These are phyloP conservation scores for Endocarpon pusillum DNA, from an alignment of 495 filamentous ascomycete species.

Conservation along the genomic window DNA sequence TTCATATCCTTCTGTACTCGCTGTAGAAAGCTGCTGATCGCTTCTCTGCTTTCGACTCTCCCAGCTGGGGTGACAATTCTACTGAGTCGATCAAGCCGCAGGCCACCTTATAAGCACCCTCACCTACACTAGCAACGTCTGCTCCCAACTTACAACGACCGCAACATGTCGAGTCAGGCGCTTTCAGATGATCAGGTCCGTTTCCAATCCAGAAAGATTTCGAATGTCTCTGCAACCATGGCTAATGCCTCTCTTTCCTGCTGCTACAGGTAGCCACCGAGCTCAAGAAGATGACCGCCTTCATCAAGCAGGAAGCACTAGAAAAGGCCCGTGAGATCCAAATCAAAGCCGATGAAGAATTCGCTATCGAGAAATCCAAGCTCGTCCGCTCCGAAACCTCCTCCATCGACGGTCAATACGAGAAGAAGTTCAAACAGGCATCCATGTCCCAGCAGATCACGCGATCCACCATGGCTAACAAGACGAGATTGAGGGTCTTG, in stretches of 20 bases:
- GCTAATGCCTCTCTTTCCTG: neutral
- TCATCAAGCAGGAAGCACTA: conserved; percentile 95
- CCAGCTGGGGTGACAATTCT: too few species aligned
- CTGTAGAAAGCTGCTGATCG: too few species aligned
- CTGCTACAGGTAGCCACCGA: conserved; percentile 66
- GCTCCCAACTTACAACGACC: conserved; percentile 12
- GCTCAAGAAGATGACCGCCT: conserved; percentile 99
- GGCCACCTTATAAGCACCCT: too few species aligned
- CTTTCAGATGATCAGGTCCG: conserved; percentile 92
- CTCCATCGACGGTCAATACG: conserved; percentile 79
- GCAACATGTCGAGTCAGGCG: conserved; percentile 77
- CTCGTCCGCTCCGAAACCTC: conserved; percentile 87
- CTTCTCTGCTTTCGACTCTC: too few species aligned
- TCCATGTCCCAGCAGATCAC: conserved; percentile 96
- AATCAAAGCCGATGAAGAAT: conserved; percentile 96
- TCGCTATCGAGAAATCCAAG: conserved; percentile 95
- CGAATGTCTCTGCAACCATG: neutral
- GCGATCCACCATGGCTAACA: conserved; percentile 84
- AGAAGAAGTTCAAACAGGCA: conserved; percentile 96
- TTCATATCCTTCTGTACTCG: too few species aligned
- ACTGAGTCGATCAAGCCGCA: too few species aligned
- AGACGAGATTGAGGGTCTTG: conserved; percentile 77
- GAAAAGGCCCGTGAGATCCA: conserved; percentile 96
- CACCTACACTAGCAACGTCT: conserved; percentile 15
- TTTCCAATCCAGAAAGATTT: conserved; percentile 5